Base-by-base conservation (phyloP, 2,329 filamentous ascomycete genomes). In the Capronia americana region DNA sequence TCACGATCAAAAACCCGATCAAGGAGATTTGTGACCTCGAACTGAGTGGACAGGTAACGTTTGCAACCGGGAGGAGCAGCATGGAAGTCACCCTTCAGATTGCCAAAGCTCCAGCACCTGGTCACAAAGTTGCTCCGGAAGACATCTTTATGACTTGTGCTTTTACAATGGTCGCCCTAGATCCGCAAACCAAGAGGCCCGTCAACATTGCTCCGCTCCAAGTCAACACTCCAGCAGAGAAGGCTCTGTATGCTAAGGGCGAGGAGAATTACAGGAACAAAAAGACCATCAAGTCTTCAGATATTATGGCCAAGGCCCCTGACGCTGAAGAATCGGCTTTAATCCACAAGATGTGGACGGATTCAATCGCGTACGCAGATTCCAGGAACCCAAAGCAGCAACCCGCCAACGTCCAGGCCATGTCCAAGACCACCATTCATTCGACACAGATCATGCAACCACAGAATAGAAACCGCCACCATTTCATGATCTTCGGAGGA, bases 21-120 rank as follows among this genome's bases (percentile, higher is more conserved):
- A 90, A 87, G 44, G 90, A 92, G 73, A 92, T 93, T 61, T 92
- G 90, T 70, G 90, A 93, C 75, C 85, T 93, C 10, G 88, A 93
- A 73, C 85, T 92, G 46, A 91, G 88, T 65, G 87, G 87, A 4
- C 82, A 86, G 68, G 87, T 89, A 23, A 88, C 90, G 0, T 92
- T 92, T 74, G 89, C 90, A 0, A 90, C 90, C 0, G 90, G 90
- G 0, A 80, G 90, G 64, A 90, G 87, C 66, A 91, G 88, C 74
- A 86, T 92, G 77, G 90, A 92, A 72, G 88, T 92, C 8, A 91
- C 89, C 0, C 85, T 91, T 70, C 88, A 91, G 74, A 89, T 92
- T 20, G 88, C 89, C 7, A 90, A 89, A 73, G 89, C 86, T 0
- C 85, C 88, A 0, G 79, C 82, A 34, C 58, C 58, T 48, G 89